Percentiles rank a stretch among this genome's conserved stretches.
These are phyloP conservation scores for Boletellus sp. DNA, from an alignment of 768 basidiomycete species.

Conservation along the genomic window DNA sequence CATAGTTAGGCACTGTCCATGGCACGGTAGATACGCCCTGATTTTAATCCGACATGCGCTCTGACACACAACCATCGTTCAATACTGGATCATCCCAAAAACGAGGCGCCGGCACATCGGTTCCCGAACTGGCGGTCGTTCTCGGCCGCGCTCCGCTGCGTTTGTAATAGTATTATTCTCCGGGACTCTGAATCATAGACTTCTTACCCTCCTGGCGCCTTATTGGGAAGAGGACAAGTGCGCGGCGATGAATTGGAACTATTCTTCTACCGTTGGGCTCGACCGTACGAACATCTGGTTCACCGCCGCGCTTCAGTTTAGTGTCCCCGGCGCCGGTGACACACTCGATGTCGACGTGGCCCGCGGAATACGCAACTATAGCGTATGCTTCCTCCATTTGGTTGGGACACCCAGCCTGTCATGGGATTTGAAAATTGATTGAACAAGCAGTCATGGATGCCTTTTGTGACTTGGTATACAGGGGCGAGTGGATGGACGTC, in stretches of 20 bases:
- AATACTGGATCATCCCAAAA: too few species aligned
- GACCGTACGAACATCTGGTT: conserved; percentile 73
- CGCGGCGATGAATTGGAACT: conserved; percentile 83
- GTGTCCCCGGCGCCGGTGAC: conserved; percentile 48
- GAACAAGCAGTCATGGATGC: conserved; percentile 90
- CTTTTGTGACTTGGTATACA: conserved; percentile 78
- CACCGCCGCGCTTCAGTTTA: conserved; percentile 79
- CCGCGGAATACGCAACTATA: conserved; percentile 72
- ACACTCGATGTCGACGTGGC: conserved; percentile 68
- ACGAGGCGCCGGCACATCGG: too few species aligned
- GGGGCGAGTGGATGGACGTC: conserved; percentile 80
- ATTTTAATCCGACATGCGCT: too few species aligned
- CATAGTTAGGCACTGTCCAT: too few species aligned
- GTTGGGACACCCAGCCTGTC: conserved; percentile 89
- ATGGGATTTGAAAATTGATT: conserved; percentile 70
- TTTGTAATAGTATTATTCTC: too few species aligned
- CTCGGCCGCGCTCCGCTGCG: too few species aligned
- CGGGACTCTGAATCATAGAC: too few species aligned
- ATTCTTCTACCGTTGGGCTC: conserved; percentile 84
- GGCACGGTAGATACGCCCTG: too few species aligned
- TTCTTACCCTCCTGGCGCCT: too few species aligned
- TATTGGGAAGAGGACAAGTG: too few species aligned
- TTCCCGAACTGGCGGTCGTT: too few species aligned
- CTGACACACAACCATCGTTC: too few species aligned
- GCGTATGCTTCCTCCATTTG: conserved; percentile 69